Base-by-base conservation (phyloP, 2,329 filamentous ascomycete genomes). In the Bipolaris victoriae region DNA sequence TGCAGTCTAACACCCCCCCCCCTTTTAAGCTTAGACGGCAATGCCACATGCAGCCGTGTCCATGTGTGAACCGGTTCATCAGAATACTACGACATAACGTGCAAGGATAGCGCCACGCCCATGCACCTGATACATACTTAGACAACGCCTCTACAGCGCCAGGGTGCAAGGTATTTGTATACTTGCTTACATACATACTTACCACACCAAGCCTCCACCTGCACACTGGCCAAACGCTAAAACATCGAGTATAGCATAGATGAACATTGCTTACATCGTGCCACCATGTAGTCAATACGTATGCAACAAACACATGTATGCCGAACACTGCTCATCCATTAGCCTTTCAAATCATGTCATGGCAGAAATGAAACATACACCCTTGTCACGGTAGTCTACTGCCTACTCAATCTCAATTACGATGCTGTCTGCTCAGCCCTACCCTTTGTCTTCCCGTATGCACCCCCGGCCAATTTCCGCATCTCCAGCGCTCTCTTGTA, bases 401-500 rank as follows among this genome's bases (percentile, higher is more conserved):
- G 40, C 26, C 26, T 18, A n/a, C n/a, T 20, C 16, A 18, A 22
- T 31, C 16, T 13, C 22, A 1, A 49, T 35, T 39, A 48, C 18
- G 52, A 24, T 6, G 40, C 54, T 24, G 22, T 31, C n/a, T 44
- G 31, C 31, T 53, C 49, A 7, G 6, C 52, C 4, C 57, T 59
- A 11, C 72, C 60, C 58, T 86, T 86, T 0, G 88, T 90, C 77
- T 90, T 92, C 3, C 89, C 88, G 72, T 91, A 91, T 4, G 89
- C 89, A 4, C 91, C 91, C 15, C 91, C 91, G 58, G 86, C 85
- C 57, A 86, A 81, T 75, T 89, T 90, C 67, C 90, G 85, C 80
- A 95, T 84, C 76, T 98, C 94, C 58, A 99, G 80, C 11, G 95
- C 95, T 54, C 89, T 86, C 76, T 93, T 96, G 73, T 99, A 99